Evolutionary conservation across 1,284 basidiomycete species (phyloP), one percentile per base, ranked within the genome.

Genomic region (Pisolithus thermaeus): DNA sequence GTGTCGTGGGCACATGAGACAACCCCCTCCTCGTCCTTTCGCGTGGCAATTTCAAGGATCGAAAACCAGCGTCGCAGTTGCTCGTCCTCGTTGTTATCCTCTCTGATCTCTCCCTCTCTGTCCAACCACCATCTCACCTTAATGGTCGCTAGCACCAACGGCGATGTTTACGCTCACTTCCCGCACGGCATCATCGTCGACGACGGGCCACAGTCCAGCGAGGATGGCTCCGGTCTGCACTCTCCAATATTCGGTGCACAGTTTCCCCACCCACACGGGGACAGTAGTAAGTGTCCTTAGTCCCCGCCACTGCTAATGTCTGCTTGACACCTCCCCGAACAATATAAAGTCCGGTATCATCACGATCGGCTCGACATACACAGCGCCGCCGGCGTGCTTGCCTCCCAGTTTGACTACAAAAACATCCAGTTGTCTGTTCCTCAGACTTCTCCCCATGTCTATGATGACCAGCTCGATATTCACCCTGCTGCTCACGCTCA

Each of bases 331-430:
- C 60, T 61, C 59, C 59, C 64, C 66, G 62, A 44, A 35, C 66
- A 62, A 70, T 69, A 70, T 69, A 79, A 83, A 84, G 83, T 78
- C 79, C 84, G 81, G 71, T 84, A 82, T 79, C 78, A 80, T 62
- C 68, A 71, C 28, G 74, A 79, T 72, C 71, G 73, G 50, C 63
- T 75, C 66, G 73, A 74, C 65, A 70, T 74, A 56, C 74, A 75
- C 62, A 72, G 67, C 64, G 70, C 75, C 56, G 67, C 74, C 38
- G 68, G 67, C 59, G 70, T 75, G 43, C 72, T 77, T 56, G 65
- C 72, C 48, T 71, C 73, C 16, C 73, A 76, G 63, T 80, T 75
- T 70, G 71, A 75, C 66, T 76, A 76, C 56, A 57, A 62, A 47
- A 68, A 60, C 28, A 57, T 70, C 52, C 35, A 52, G 1, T 46